A percentile compares a stretch with the other conserved stretches of the same genome.
These are phyloP conservation scores for Akanthomyces uredinophilus DNA, from an alignment of 2,329 filamentous ascomycete species.

Conservation along the genomic window DNA sequence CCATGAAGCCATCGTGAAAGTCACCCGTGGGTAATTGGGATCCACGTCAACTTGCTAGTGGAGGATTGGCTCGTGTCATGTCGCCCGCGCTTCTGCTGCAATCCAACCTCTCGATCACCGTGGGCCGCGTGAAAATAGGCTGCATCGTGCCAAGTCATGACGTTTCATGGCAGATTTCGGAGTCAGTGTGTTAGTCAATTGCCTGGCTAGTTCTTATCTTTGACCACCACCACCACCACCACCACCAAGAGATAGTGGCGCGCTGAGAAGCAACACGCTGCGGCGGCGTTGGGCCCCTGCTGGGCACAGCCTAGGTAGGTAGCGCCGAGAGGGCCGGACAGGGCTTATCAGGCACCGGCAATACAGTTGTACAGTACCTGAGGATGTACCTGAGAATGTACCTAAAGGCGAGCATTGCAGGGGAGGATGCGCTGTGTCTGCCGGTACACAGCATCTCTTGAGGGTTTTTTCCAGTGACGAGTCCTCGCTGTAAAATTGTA, in stretches of 20 bases:
- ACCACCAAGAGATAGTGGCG: neutral
- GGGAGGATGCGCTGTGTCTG: no score
- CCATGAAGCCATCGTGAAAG: constrained; percentile 1
- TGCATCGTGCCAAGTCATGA: constrained; percentile 7
- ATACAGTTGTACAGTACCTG: no score
- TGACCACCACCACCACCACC: neutral
- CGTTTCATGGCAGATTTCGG: neutral
- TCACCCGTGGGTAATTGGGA: neutral
- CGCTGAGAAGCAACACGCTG: neutral
- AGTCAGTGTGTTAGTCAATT: no score
- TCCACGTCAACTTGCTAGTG: neutral
- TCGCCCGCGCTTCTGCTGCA: neutral
- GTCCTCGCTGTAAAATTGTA: neutral
- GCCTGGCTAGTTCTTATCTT: neutral
- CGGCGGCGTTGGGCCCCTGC: no score
- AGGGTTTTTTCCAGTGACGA: neutral
- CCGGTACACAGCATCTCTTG: neutral
- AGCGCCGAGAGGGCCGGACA: no score
- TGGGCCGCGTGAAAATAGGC: neutral
- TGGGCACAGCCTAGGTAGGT: no score
- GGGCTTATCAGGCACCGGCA: no score
- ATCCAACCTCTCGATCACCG: neutral
- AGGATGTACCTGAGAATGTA: no score
- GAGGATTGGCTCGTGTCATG: neutral
- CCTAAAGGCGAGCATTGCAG: no score